Evolutionary conservation across 371 early-diverging fungal species (phyloP).

Genomic region (Mucor racemosus): DNA sequence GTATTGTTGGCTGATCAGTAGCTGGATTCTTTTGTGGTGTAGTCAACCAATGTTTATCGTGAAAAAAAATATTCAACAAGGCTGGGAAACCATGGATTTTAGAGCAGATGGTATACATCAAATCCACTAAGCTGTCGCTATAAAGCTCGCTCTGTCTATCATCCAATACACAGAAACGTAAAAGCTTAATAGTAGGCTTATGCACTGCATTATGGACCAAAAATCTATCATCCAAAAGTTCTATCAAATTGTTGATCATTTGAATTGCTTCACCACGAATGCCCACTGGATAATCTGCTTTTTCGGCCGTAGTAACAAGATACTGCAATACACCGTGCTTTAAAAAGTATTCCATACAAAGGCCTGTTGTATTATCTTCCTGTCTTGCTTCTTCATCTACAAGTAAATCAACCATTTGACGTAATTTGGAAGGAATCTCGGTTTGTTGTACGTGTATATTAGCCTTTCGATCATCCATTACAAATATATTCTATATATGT

Average conservation of each 20-base stretch:
- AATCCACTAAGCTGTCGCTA: slow-evolving; percentile 84
- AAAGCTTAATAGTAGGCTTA: slow-evolving; percentile 80
- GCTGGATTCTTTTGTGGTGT: slow-evolving; percentile 57
- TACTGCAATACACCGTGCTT: slow-evolving; percentile 80
- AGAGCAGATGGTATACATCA: slow-evolving; percentile 87
- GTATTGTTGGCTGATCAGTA: not conserved
- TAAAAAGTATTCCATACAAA: slow-evolving; percentile 92
- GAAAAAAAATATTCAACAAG: slow-evolving; percentile 89
- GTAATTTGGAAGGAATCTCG: slow-evolving; percentile 77
- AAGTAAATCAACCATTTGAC: slow-evolving; percentile 86
- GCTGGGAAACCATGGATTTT: slow-evolving; percentile 91
- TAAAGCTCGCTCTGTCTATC: slow-evolving; percentile 68
- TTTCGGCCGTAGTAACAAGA: slow-evolving; percentile 80
- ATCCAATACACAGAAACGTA: slow-evolving; percentile 71
- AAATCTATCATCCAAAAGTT: slow-evolving; percentile 85
- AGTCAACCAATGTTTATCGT: slow-evolving; percentile 78
- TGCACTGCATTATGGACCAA: slow-evolving; percentile 91
- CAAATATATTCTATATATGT: slow-evolving; percentile 60
- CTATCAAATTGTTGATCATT: slow-evolving; percentile 82
- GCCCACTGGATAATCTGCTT: slow-evolving; percentile 83
- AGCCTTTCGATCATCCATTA: slow-evolving; percentile 60
- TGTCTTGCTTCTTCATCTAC: slow-evolving; percentile 88
- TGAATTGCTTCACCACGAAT: slow-evolving; percentile 84
- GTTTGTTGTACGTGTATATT: slow-evolving; percentile 73
- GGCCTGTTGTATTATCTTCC: slow-evolving; percentile 75